Base-by-base conservation (phyloP, 345 rosid species). In the Linum lewisii region DNA sequence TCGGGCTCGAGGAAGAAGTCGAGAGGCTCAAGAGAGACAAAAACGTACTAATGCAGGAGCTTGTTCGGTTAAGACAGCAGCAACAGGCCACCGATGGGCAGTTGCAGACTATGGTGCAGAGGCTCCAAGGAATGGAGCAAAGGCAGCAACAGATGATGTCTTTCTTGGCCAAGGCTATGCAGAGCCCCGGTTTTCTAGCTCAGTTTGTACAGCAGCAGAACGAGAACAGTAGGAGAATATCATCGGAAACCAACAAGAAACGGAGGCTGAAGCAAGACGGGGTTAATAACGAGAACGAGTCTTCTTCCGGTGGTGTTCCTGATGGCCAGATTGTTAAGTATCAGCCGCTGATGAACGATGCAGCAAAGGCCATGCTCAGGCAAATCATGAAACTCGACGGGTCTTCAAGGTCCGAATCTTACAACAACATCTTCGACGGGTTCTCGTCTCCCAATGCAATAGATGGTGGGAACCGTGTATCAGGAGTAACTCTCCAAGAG, bases 111-210 rank as follows among this genome's bases (percentile, higher is more conserved):
- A 82, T 84, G 97, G 90, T 80, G 59, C 91, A 93, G 73, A 87
- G 88, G 54, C 92, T 93, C 70, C 99, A 87, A 55, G 96, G 92
- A 42, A 93, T 93, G 99, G 99, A 93, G 79, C 90, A 85, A 74
- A 84, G 97, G 59, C 99, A 90, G 71, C 99, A 93, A 65, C 97
- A 93, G 70, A 69, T 93, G 86, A 93, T 93, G 96, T 84, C 97
- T 21, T 93, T 93, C 75, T 78, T 93, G 51, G 96, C 96, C 8
- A 93, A 90, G 79, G 99, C 97, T 61, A 85, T 90, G 51, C 95
- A 87, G 74, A 90, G 88, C 72, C 99, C 97, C 45, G 83, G 85
- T 63, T 93, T 93, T 75, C 78, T 93, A 57, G 84, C 96, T 23
- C 99, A 93, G 67, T 90, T 93, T 81, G 86, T 90, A 53, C 99